phyloP scores from a whole-genome alignment of 805 yeast species.

The Sugiyamaella floridensis region DNA sequence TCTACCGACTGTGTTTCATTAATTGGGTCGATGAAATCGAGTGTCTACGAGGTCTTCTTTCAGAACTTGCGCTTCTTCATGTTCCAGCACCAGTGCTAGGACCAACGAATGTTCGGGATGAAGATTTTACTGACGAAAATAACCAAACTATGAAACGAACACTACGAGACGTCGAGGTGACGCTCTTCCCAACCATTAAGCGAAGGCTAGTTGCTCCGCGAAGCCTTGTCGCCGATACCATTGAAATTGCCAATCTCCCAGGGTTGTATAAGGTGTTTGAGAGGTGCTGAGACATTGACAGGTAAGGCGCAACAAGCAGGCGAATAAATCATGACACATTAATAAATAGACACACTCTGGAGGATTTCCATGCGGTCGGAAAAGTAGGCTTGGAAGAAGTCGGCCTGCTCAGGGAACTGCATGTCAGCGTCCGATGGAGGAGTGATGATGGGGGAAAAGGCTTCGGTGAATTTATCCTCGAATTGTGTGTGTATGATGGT shows the following conservation, averaged over 20 bases:
- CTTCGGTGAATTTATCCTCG: neutral
- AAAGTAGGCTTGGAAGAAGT: conserved; percentile 17
- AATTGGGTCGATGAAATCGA: conserved; percentile 61
- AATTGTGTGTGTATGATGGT: neutral
- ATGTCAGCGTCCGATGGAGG: conserved; percentile 9
- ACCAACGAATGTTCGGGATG: conserved; percentile 6
- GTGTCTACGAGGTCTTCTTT: conserved; percentile 60
- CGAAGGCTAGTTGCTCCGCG: conserved; percentile 59
- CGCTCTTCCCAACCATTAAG: conserved; percentile 60
- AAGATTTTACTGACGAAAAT: conserved; percentile 23
- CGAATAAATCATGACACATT: neutral
- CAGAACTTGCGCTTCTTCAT: conserved; percentile 66
- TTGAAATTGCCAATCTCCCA: conserved; percentile 87
- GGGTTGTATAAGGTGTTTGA: conserved; percentile 89
- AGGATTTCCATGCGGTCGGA: conserved; percentile 21
- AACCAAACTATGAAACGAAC: conserved; percentile 26
- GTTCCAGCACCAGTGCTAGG: conserved; percentile 48
- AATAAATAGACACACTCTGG: conserved; percentile 13
- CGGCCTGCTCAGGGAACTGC: conserved; percentile 1
- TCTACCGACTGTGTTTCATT: conserved; percentile 55
- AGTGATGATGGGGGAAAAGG: conserved; percentile 5
- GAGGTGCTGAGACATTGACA: conserved; percentile 45
- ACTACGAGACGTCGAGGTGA: conserved; percentile 41
- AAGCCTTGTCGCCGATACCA: conserved; percentile 44
- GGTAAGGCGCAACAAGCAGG: neutral